Percentiles rank a stretch among this genome's conserved stretches.
These are phyloP conservation scores for Pholiota microspora DNA, from an alignment of 768 basidiomycete species.

Conservation along the genomic window DNA sequence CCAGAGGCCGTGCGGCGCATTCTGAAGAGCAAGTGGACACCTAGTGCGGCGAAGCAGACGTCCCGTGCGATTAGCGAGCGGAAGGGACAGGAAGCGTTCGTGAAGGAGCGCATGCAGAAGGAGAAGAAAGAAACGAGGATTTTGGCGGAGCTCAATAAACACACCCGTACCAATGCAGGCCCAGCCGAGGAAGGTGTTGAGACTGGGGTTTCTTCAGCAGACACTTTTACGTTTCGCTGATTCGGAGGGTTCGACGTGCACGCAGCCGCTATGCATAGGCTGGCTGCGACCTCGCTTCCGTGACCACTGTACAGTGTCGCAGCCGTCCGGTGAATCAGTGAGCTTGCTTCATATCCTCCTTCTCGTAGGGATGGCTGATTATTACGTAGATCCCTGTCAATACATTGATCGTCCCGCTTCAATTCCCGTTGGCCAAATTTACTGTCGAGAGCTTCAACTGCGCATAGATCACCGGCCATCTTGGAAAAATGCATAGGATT, in stretches of 20 bases:
- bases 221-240: constrained; percentile 43
- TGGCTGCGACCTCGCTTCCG: constrained; percentile 16
- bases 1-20: constrained; percentile 82
- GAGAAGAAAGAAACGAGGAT: constrained; percentile 29
- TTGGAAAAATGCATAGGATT: neutral
- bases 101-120: constrained; percentile 36
- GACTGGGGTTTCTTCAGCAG: constrained; percentile 8
- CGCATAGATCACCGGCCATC: neutral
- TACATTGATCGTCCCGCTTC: constrained; percentile 10
- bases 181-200: neutral
- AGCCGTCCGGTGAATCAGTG: constrained; percentile 14
- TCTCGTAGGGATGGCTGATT: constrained; percentile 8
- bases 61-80: constrained; percentile 52
- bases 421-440: constrained; percentile 1
- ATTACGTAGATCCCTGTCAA: constrained; percentile 20
- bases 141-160: constrained; percentile 3
- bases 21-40: constrained; percentile 72
- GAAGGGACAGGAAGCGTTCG: constrained; percentile 36
- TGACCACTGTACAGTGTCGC: constrained; percentile 9
- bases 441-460: neutral
- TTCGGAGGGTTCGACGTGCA: constrained; percentile 3
- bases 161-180: neutral
- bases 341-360: constrained; percentile 6
- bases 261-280: neutral
- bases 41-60: constrained; percentile 50